Base-by-base conservation (phyloP, 1,139 yeast genomes). In the Ogataea hybrid region DNA sequence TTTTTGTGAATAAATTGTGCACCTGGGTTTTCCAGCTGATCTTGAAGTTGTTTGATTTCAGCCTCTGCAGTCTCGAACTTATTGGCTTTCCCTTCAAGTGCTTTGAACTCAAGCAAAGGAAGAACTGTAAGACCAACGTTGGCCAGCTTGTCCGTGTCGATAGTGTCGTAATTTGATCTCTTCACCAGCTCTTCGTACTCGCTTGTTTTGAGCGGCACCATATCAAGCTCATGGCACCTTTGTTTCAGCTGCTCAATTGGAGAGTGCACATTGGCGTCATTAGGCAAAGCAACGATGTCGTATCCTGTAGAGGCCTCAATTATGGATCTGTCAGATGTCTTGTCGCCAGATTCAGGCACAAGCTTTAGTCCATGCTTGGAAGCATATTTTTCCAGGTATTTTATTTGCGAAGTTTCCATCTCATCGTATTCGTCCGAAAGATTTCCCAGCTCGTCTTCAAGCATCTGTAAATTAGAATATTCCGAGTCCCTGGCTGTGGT, bases 361-460 rank as follows among this genome's bases (percentile, higher is more conserved):
- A 78, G 51, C 7, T 75, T 72, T 46, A 80, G 57, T 31, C 74
- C 71, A 47, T 77, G 71, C 15, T 68, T 68, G 21, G 68, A 62
- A 1, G 82, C 83, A 53, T 73, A 79, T 17, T 64, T 59, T 46
- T 72, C 73, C 17, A 77, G 29, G 12, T 30, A 35, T 7, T 25
- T 28, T 12, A 34, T 62, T 27, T 73, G 73, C 3, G 57, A 28
- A 14, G 35, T 31, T 8, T 40, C 43, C 27, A 39, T 22, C 47
- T 9, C 55, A 47, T 33, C 46, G 47, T 45, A 42, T 14, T 39
- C 46, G 14, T 42, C 40, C 4, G 47, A 41, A n/a, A 49, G 32
- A 3, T 32, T 41, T 2, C 41, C 49, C 11, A 49, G 33, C 29
- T 50, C 53, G 21, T 50, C 51, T 16, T 44, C 47, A 23, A 50